Percentiles rank a stretch among this genome's conserved stretches.
phyloP scores from a whole-genome alignment of 768 basidiomycete genomes.

The Kwoniella bestiolae region DNA sequence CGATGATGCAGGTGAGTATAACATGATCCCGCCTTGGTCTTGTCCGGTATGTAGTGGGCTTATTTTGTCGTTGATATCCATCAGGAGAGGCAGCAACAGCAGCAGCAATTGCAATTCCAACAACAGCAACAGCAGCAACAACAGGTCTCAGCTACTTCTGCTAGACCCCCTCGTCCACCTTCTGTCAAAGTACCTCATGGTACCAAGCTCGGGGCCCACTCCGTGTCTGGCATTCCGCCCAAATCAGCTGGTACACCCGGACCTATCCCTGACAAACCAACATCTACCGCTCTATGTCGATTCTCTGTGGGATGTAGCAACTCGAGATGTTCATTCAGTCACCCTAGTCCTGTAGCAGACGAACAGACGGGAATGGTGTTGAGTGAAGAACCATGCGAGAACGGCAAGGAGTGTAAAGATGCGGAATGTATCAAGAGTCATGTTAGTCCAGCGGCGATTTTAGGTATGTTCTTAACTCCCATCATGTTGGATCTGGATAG shows the following conservation, averaged over 20 bases:
- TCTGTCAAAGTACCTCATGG: constrained; percentile 44
- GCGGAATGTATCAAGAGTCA: constrained; percentile 91
- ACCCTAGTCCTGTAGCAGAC: constrained; percentile 96
- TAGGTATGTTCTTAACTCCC: constrained; percentile 61
- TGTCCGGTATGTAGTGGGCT: neutral
- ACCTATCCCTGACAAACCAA: constrained; percentile 56
- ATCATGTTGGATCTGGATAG: too few species aligned
- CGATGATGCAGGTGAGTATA: constrained; percentile 41
- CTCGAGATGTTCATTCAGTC: constrained; percentile 83
- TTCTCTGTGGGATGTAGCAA: constrained; percentile 90
- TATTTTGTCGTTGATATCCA: too few species aligned
- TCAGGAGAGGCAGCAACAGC: constrained; percentile 10
- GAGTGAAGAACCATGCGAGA: constrained; percentile 89
- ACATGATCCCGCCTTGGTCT: neutral
- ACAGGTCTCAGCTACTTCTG: constrained; percentile 31
- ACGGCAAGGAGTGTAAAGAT: constrained; percentile 85
- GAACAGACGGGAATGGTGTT: constrained; percentile 92
- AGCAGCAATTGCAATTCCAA: constrained; percentile 2
- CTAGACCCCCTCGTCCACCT: constrained; percentile 32
- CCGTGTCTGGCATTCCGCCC: constrained; percentile 43
- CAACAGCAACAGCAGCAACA: constrained; percentile 22
- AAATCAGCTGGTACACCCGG: constrained; percentile 32
- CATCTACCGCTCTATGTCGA: constrained; percentile 72
- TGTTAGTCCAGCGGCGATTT: constrained; percentile 80
- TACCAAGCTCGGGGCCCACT: constrained; percentile 48